Evolutionary conservation across 164 flowering plant species (phyloP), one percentile per base, ranked within the genome.

Genomic region (Tinospora cordifolia): DNA sequence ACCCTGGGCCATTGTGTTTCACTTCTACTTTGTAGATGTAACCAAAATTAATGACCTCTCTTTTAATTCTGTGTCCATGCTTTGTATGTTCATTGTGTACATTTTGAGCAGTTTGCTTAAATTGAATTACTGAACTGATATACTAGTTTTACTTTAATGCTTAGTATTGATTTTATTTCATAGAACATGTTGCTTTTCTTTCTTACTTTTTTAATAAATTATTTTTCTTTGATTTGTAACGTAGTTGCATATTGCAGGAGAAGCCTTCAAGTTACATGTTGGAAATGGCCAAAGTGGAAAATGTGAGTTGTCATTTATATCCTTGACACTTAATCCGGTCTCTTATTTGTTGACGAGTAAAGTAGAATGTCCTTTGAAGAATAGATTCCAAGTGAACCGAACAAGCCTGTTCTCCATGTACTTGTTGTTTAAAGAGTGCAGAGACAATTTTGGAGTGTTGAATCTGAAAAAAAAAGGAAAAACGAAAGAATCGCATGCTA

Each of bases 211-310:
- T 62, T 4, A 15, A 25, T 38, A 54, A 54, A 54, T 14, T 72
- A 38, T 17, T 36, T 24, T 49, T 21, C 27, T 63, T 25, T 7
- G 21, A 49, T n/a, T 15, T 51, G 7, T 51, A 51, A 17, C 19
- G 2, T 2, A 17, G 22, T 51, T 44, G 9, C 66, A 54, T 65
- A 76, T 76, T 74, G 72, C 93, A 94, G 98, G 87, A 80, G 73
- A 85, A 85, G 4, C 84, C 91, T 19, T 84, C 90, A 17, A 79
- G 46, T 57, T 94, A 78, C 79, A 79, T 91, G 96, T 92, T 91
- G 75, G 97, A 91, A 83, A 85, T 94, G 97, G 93, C 90, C 8
- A 80, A 71, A 77, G 80, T 85, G 64, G 87, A 86, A 79, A 75
- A 76, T 62, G 97, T 91, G 72, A 83, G 97, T 81, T 64, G 51